Evolutionary conservation across 2,329 filamentous ascomycete genomes (phyloP), one percentile per base, ranked within the genome.

Genomic region (Alternaria conjuncta): DNA sequence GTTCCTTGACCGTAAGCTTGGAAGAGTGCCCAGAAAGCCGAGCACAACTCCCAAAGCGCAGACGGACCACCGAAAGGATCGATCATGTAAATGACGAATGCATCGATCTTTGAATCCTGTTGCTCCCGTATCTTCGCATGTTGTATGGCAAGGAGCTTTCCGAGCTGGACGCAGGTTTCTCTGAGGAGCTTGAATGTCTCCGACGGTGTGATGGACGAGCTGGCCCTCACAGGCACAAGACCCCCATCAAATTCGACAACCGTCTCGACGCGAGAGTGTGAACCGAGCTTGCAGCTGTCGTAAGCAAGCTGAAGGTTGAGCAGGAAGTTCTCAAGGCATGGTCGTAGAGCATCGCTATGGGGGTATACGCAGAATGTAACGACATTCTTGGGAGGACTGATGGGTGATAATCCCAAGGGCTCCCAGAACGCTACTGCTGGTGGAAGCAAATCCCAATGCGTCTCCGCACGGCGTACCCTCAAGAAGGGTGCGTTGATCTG

Each of bases 381-480:
- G 28, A 96, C 82, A 64, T 95, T 88, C 77, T 96, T 96, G 8
- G 84, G 74, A 0, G 92, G 91, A 62, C 88, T 88, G 9, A 88
- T 87, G 4, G 93, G 93, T 2, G 88, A 88, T 2, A 97, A 84
- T 0, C 92, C 91, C 18, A 96, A 82, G 50, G 90, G 89, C 74
- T 96, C 92, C 93, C 93, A 96, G 73, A 96, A 97, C 1, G 86
- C 82, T 20, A 95, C 82, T 0, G 92, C 90, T 1, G 92, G 87
- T 2, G 93, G 91, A 21, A 95, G 83, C 43, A 96, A 84, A 11
- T 93, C 92, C 60, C 94, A 86, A 51, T 86, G 87, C 2, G 86
- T 85, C 43, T 93, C 90, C 20, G 89, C 87, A 57, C 92, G 86
- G 53, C 90, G 89, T 11, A 96, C 83, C 68, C 92, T 89, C 41